phyloP scores from a whole-genome alignment of 2,329 filamentous ascomycete species.

The Aureobasidium melanogenum region DNA sequence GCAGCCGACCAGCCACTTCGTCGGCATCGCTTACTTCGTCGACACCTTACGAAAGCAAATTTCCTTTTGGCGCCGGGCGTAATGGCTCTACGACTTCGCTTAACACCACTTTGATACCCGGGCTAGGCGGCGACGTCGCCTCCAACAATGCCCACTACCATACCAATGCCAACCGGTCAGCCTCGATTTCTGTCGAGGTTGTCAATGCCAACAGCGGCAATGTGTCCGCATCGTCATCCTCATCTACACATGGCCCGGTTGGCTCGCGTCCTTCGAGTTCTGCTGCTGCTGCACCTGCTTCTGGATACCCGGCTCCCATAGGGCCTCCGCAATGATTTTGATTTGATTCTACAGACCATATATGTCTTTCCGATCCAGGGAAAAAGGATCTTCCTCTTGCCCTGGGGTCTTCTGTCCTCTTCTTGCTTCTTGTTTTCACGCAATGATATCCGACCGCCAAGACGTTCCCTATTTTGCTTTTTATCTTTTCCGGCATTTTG shows the following conservation, averaged over 20 bases:
- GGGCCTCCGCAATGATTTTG: conserved; percentile 29
- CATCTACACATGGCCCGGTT: conserved; percentile 12
- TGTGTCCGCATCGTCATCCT: background rate
- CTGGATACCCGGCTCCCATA: conserved; percentile 32
- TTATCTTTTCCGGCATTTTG: background rate
- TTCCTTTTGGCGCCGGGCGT: conserved; percentile 48
- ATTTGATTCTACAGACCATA: conserved; percentile 9
- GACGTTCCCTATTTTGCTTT: conserved; percentile 10
- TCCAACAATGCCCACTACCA: conserved; percentile 16
- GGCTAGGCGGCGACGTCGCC: conserved; percentile 30
- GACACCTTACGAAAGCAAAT: conserved; percentile 55
- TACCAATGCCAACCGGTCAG: conserved; percentile 5
- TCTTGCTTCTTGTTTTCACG: conserved; percentile 1
- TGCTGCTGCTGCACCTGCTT: conserved; percentile 19
- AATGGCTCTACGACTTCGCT: conserved; percentile 31
- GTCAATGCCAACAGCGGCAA: conserved; percentile 1
- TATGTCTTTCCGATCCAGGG: conserved; percentile 6
- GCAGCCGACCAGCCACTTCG: conserved; percentile 56
- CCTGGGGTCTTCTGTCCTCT: background rate
- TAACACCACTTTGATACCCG: conserved; percentile 28
- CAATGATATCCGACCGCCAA: conserved; percentile 10
- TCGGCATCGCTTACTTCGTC: conserved; percentile 48
- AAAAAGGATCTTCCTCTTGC: background rate
- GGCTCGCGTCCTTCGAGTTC: conserved; percentile 17
- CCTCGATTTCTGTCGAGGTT: conserved; percentile 4